Percentiles rank a stretch among this genome's conserved stretches.
These are phyloP conservation scores for Alectoria sarmentosa DNA, from an alignment of 495 filamentous ascomycete genomes.

Conservation along the genomic window DNA sequence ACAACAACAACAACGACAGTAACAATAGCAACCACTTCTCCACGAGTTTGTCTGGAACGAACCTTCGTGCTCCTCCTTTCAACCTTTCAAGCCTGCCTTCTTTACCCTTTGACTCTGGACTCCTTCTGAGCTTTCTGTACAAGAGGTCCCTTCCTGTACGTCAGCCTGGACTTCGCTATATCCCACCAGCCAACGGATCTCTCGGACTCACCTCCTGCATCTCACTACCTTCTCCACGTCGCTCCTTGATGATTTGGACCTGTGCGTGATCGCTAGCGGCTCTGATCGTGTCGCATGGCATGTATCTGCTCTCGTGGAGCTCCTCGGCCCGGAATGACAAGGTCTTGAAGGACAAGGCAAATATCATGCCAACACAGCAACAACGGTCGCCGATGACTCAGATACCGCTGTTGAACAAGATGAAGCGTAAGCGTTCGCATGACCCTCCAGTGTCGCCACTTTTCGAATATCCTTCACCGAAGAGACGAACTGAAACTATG, in stretches of 20 bases:
- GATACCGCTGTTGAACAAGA: conserved; percentile 36
- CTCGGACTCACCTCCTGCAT: not conserved
- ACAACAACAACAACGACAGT: too few species aligned
- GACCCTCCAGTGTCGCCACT: conserved; percentile 27
- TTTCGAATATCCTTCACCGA: conserved; percentile 3
- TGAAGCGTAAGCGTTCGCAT: conserved; percentile 51
- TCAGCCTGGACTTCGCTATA: conserved; percentile 1
- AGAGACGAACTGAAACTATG: conserved; percentile 14
- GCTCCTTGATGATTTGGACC: not conserved
- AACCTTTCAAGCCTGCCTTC: too few species aligned
- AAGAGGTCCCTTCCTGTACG: not conserved
- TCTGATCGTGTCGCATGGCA: conserved; percentile 43
- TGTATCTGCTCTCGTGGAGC: conserved; percentile 53
- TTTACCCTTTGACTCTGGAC: not conserved
- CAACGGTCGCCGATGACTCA: conserved; percentile 37
- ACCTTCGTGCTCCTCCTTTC: not conserved
- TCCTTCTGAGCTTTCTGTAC: not conserved
- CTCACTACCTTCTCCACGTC: not conserved
- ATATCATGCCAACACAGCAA: conserved; percentile 36
- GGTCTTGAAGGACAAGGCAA: conserved; percentile 42
- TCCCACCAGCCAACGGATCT: not conserved
- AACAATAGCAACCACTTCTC: conserved; percentile 10
- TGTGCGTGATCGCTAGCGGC: conserved; percentile 7
- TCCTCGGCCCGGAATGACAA: conserved; percentile 50
- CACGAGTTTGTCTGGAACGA: conserved; percentile 16